Evolutionary conservation across 148 eudicot species (phyloP), one percentile per base, ranked within the genome.

Genomic region (Rhododendron ovatum): DNA sequence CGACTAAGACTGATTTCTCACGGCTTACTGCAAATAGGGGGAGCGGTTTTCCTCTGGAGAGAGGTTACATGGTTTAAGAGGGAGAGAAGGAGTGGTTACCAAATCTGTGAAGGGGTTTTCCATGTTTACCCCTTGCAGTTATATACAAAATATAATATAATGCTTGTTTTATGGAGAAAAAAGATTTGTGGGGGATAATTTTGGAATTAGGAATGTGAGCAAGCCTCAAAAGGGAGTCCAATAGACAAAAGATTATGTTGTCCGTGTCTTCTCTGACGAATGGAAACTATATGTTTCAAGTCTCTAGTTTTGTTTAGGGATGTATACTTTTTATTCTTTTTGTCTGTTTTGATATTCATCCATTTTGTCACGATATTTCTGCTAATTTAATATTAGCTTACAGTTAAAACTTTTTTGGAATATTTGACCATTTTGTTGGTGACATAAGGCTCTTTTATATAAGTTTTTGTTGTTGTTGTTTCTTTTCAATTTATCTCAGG

Each of bases 401-500:
- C 20, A 28, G 45, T 63, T 39, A 69, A 39, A 41, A 41, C 75
- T 82, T 33, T 81, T 2, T 51, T 15, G 4, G 22, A 28, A 51
- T 65, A 22, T 83, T 83, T 83, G 37, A 26, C 39, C 78, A 71
- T 45, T 24, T 48, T 83, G 43, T 30, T 50, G 57, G 20, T 1
- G 35, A 13, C 57, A 3, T 28, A 73, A 33, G 3, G 22, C 50
- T 45, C 61, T 18, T 75, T 39, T 24, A 22, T 20, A 2, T 9
- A 81, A 81, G 17, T 81, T 10, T 75, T 84, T 84, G 41, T 26
- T 43, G 39, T 26, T 43, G 39, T 18, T 18, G 55, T 79, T 78
- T 28, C 15, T 74, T 75, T 78, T 33, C 22, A 47, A 63, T 82
- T 82, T 28, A 61, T 84, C 89, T 41, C 89, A 97, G 99, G 82